Conservation (phyloP, 306 rosid genomes). For the Datisca glomerata region DNA sequence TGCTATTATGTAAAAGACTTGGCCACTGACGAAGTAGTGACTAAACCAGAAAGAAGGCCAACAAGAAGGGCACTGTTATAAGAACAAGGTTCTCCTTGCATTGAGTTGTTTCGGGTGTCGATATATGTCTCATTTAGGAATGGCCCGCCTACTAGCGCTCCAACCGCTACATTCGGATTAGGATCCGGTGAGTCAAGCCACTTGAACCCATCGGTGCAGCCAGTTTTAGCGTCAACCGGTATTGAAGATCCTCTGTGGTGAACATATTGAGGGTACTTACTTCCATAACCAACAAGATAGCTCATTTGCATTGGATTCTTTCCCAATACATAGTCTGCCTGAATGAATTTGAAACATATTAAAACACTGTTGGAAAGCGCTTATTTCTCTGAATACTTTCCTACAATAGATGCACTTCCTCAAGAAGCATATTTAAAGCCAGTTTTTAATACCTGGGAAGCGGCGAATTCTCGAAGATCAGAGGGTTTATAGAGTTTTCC, state of each 20-base stretch:
- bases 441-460: constrained; percentile 41
- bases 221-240: constrained; percentile 38
- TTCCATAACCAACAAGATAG: constrained; percentile 50
- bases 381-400: too few species aligned
- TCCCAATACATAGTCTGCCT: constrained; percentile 54
- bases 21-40: constrained; percentile 35
- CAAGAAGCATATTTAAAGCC: constrained; percentile 4
- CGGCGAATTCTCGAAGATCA: constrained; percentile 51
- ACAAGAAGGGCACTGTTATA: constrained; percentile 48
- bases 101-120: constrained; percentile 43
- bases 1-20: too few species aligned
- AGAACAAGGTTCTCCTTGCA: constrained; percentile 54
- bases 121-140: constrained; percentile 44
- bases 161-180: constrained; percentile 50
- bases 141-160: constrained; percentile 70
- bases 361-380: too few species aligned
- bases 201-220: constrained; percentile 48
- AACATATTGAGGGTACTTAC: constrained; percentile 34
- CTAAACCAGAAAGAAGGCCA: constrained; percentile 53
- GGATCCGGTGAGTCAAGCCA: constrained; percentile 33
- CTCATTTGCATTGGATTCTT: constrained; percentile 50
- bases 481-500: constrained; percentile 30
- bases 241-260: constrained; percentile 71
- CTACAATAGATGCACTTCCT: neutral
- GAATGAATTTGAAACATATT: constrained; percentile 8